Evolutionary conservation across 2,329 filamentous ascomycete species (phyloP), one percentile per base, ranked within the genome.

Genomic region (Aspergillus neoniger): DNA sequence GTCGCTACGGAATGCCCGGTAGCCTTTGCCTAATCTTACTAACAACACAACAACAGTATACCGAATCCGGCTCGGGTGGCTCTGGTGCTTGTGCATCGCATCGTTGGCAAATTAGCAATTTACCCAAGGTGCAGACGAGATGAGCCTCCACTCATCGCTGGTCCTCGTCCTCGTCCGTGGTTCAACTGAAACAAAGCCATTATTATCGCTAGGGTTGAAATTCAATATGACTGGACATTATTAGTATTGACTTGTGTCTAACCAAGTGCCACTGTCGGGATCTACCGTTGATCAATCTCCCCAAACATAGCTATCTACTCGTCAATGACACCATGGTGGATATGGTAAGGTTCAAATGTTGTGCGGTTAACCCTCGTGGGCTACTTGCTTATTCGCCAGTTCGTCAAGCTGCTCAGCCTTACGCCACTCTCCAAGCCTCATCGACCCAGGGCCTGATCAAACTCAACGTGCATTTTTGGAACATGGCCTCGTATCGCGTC

Each of bases 321-420:
- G 41, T 44, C 17, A 44, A 44, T 44, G 41, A 19, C 41, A 44
- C 41, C 17, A 44, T 23, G 41, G 17, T 44, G 41, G 39, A 44
- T 44, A 44, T 44, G 25, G 17, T 49, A 49, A 49, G 25, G 47
- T 49, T 49, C 25, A 25, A 36, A 25, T 17, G 15, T 28, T 28
- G 47, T 49, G 23, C 47, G 47, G 47, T 49, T 32, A n/a, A 28
- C 47, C 47, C 25, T 28, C 47, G 23, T 25, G 9, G 47, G 25
- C 47, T 28, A 49, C 47, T 49, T 49, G 47, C 47, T 49, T 49
- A 49, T 49, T 49, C 47, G 47, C 23, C 47, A n/a, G 47, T 30
- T 49, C 23, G 15, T 30, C 9, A 12, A 49, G 41, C n/a, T 49
- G 47, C 47, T 49, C 47, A 49, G 47, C 47, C 47, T 25, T 49